phyloP scores from a whole-genome alignment of 176 grass and related monocot species.

The Eleusine coracana region DNA sequence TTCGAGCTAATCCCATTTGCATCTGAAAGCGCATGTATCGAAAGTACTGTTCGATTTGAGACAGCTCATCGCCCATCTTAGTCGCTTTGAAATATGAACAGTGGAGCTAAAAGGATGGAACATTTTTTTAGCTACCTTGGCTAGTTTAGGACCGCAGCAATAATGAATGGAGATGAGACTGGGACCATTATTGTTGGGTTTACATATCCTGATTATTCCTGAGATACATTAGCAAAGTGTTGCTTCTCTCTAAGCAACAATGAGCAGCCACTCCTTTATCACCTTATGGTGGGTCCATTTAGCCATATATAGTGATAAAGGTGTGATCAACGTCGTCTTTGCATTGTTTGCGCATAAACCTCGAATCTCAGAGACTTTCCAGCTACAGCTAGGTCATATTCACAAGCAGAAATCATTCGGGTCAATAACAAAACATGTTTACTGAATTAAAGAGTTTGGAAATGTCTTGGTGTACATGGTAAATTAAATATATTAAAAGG shows the following conservation, averaged over 20 bases:
- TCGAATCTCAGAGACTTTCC: neutral
- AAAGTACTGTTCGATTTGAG: constrained; percentile 21
- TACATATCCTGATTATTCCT: constrained; percentile 4
- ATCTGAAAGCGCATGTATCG: neutral
- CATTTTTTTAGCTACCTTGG: neutral
- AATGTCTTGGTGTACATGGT: neutral
- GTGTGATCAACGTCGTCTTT: neutral
- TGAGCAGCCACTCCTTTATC: constrained; percentile 32
- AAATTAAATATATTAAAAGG: neutral
- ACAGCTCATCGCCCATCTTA: neutral
- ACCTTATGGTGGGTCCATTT: constrained; percentile 7
- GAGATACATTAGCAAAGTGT: neutral
- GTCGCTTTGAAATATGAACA: constrained; percentile 1
- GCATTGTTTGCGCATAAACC: neutral
- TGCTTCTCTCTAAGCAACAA: constrained; percentile 42
- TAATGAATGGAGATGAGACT: neutral
- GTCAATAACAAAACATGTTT: no score
- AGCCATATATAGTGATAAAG: neutral
- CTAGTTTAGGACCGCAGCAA: constrained; percentile 10
- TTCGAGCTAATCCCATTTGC: constrained; percentile 47
- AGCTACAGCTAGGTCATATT: neutral
- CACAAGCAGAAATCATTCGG: neutral
- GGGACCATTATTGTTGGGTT: constrained; percentile 21
- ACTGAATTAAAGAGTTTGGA: no score
- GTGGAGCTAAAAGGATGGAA: neutral